These are phyloP conservation scores for Lepiota venenata DNA, from an alignment of 768 basidiomycete genomes.

Conservation along the genomic window DNA sequence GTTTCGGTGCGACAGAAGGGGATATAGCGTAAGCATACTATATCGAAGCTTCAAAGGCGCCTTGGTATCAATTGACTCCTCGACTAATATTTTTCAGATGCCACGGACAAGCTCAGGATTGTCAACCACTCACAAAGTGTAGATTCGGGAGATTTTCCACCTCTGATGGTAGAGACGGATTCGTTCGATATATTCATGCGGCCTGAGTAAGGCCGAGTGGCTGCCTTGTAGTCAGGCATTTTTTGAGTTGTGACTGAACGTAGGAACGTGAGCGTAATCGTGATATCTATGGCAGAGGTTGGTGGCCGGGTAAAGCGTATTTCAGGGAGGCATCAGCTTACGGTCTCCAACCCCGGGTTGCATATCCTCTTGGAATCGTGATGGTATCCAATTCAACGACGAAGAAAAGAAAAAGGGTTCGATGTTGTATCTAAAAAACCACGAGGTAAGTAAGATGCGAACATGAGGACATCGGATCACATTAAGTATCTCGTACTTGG, in stretches of 20 bases:
- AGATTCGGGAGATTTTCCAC: neutral
- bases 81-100: neutral
- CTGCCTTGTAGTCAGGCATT: constrained; percentile 16
- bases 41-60: constrained; percentile 24
- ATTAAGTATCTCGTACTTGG: constrained; percentile 28
- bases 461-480: constrained; percentile 1
- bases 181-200: neutral
- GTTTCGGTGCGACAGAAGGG: neutral
- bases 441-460: neutral
- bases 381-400: constrained; percentile 63
- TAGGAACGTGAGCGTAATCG: constrained; percentile 48
- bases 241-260: constrained; percentile 12
- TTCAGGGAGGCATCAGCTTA: constrained; percentile 22
- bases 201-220: constrained; percentile 5
- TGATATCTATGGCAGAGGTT: constrained; percentile 38
- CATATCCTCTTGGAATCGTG: constrained; percentile 53
- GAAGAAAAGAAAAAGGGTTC: constrained; percentile 67
- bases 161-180: constrained; percentile 21
- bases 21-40: constrained; percentile 19
- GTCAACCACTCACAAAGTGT: neutral
- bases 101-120: neutral
- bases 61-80: constrained; percentile 27
- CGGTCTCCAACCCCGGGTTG: constrained; percentile 41
- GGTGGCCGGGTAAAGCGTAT: neutral
- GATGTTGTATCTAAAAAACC: constrained; percentile 38